A percentile compares a stretch with the other conserved stretches of the same genome.
phyloP scores from a whole-genome alignment of 495 filamentous ascomycete species.

The Hyaloscypha finlandica region DNA sequence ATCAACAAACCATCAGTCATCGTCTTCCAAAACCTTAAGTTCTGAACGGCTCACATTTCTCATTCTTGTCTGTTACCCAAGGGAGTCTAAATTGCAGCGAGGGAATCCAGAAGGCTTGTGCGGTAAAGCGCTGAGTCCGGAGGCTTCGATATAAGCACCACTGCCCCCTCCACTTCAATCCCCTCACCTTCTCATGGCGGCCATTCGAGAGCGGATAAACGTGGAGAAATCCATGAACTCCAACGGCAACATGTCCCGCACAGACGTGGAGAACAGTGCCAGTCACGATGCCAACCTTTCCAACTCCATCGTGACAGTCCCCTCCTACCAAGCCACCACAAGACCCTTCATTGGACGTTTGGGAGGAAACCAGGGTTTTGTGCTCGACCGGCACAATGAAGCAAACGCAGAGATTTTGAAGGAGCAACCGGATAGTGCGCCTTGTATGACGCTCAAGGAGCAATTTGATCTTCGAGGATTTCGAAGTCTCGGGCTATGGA shows the following conservation, averaged over 20 bases:
- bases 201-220: not conserved
- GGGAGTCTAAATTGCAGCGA: no score
- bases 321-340: not conserved
- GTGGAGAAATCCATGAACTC: not conserved
- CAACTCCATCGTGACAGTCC: not conserved
- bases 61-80: not conserved
- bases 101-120: no score
- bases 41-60: not conserved
- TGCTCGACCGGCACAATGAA: conserved; percentile 42
- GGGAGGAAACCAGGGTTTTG: conserved; percentile 50
- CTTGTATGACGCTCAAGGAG: conserved; percentile 43
- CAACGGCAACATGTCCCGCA: not conserved
- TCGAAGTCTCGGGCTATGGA: conserved; percentile 45
- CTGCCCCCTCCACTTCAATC: not conserved
- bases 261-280: not conserved
- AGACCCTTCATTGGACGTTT: conserved; percentile 49
- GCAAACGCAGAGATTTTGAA: conserved; percentile 39
- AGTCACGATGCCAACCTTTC: not conserved
- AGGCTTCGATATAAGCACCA: not conserved
- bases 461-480: conserved; percentile 43
- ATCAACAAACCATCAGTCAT: not conserved
- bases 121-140: not conserved
- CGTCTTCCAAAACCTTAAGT: not conserved
- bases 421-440: conserved; percentile 47
- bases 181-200: not conserved